Conservation (phyloP, 2,329 filamentous ascomycete genomes). For the Bimuria novae-zelandiae region DNA sequence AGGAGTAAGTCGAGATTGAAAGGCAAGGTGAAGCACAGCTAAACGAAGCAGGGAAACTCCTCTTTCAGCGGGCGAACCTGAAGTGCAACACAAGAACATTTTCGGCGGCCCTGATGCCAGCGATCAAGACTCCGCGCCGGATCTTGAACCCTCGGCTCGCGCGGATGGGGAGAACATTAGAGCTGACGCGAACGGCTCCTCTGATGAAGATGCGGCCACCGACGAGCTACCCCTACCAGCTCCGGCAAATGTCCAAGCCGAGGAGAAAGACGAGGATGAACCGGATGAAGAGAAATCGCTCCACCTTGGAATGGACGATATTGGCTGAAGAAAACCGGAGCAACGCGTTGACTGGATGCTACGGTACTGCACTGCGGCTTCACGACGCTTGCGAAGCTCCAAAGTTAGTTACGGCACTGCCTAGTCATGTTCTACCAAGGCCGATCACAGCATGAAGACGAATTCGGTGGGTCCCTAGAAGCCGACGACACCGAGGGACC, state of each 20-base stretch:
- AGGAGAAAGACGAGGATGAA: neutral
- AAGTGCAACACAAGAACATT: neutral
- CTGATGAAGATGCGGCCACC: neutral
- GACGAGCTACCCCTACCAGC: neutral
- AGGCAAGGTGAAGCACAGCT: no score
- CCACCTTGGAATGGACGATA: neutral
- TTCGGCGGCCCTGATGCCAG: neutral
- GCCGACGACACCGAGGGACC: no score
- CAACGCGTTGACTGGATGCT: no score
- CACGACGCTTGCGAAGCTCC: no score
- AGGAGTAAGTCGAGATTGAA: no score
- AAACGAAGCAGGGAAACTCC: neutral
- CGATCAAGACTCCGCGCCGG: neutral
- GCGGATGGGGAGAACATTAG: neutral
- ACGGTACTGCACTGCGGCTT: no score
- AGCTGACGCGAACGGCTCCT: neutral
- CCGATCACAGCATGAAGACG: no score
- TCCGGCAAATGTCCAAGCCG: neutral
- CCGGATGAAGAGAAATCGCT: neutral
- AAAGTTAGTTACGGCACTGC: no score
- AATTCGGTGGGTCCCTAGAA: no score
- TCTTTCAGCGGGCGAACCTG: neutral
- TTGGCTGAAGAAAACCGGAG: neutral
- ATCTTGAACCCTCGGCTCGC: neutral
- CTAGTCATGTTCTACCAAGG: no score